phyloP scores from a whole-genome alignment of 106 monocot species.

The Dendrobium nobile region DNA sequence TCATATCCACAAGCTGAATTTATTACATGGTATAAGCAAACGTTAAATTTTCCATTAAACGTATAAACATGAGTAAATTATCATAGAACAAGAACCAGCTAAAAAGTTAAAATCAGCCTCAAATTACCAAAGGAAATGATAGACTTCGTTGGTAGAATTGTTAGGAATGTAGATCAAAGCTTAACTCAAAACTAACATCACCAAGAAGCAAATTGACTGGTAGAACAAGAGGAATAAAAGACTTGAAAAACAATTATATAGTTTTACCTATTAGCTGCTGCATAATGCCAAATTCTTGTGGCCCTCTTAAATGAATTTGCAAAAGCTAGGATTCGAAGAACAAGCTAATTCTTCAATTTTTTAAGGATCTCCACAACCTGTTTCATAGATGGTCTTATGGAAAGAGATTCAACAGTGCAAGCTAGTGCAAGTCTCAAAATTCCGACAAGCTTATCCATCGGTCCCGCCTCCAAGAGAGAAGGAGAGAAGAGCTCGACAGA shows the following conservation, averaged over 20 bases:
- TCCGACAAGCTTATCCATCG: slow-evolving; percentile 25
- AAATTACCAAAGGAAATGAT: no score
- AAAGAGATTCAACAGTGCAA: slow-evolving; percentile 50
- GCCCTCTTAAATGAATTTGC: neutral
- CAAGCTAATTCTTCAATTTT: neutral
- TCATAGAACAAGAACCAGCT: no score
- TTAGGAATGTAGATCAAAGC: neutral
- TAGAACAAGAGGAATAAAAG: neutral
- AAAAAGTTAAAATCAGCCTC: no score
- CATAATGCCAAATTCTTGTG: neutral
- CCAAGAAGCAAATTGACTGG: no score
- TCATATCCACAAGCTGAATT: no score
- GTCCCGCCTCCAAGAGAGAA: slow-evolving; percentile 39
- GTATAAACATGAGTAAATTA: no score
- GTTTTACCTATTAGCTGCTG: neutral
- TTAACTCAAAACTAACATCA: neutral
- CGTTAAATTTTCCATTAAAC: no score
- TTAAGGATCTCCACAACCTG: slow-evolving; percentile 1
- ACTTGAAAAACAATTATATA: neutral
- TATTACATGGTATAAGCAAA: no score
- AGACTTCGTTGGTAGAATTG: no score
- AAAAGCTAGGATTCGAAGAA: neutral
- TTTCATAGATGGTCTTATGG: slow-evolving; percentile 24
- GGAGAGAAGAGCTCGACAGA: slow-evolving; percentile 30
- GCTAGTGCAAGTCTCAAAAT: slow-evolving; percentile 44